Conservation (phyloP, 2,329 filamentous ascomycete species). For the Mycocentrospora acerina region DNA sequence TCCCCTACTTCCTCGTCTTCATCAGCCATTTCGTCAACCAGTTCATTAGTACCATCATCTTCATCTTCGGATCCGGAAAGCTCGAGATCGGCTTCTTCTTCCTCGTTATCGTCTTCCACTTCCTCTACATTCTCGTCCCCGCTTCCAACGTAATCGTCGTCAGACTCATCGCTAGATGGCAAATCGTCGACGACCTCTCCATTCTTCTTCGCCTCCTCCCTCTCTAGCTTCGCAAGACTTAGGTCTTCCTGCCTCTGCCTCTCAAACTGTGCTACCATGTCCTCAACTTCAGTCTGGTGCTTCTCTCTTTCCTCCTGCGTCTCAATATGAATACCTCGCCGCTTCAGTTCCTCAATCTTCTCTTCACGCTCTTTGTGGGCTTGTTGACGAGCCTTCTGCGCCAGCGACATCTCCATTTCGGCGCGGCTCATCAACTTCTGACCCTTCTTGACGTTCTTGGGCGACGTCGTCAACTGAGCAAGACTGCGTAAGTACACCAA, state of each 20-base stretch:
- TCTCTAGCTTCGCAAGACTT: slow-evolving; percentile 76
- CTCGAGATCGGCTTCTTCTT: slow-evolving; percentile 26
- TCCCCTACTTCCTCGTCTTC: slow-evolving; percentile 25
- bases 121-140: slow-evolving; percentile 48
- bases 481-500: slow-evolving; percentile 71
- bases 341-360: slow-evolving; percentile 72
- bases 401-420: slow-evolving; percentile 68
- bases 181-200: slow-evolving; percentile 46
- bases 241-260: slow-evolving; percentile 79
- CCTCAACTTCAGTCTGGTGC: slow-evolving; percentile 80
- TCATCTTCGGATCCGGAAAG: slow-evolving; percentile 34
- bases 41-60: slow-evolving; percentile 12
- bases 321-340: slow-evolving; percentile 78
- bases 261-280: slow-evolving; percentile 68
- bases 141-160: slow-evolving; percentile 52
- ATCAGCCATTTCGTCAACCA: slow-evolving; percentile 15
- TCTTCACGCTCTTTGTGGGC: slow-evolving; percentile 75
- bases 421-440: slow-evolving; percentile 64
- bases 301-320: slow-evolving; percentile 84
- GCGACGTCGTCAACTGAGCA: slow-evolving; percentile 69
- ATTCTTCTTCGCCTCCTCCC: slow-evolving; percentile 68
- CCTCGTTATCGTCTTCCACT: slow-evolving; percentile 42
- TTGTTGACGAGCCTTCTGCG: slow-evolving; percentile 75
- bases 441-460: slow-evolving; percentile 47
- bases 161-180: slow-evolving; percentile 57